A percentile compares a stretch with the other conserved stretches of the same genome.
Conservation (phyloP, 441 rosid genomes). For the Mallotus japonicus region DNA sequence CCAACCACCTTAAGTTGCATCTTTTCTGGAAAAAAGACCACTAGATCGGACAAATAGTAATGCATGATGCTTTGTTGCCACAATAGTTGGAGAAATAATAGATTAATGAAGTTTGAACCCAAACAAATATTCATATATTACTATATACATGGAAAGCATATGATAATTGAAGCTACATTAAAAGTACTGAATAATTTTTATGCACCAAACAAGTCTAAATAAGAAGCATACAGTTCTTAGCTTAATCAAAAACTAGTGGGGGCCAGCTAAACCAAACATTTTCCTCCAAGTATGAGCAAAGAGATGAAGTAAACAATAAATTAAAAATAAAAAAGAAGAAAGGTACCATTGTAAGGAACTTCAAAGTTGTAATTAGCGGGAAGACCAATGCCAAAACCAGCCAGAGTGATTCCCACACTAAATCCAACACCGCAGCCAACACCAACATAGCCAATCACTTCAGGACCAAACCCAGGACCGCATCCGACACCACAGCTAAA, state of each 20-base stretch:
- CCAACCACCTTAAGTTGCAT: constrained; percentile 40
- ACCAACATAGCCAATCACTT: constrained; percentile 85
- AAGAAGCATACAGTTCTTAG: neutral
- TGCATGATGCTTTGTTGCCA: constrained; percentile 46
- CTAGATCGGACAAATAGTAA: constrained; percentile 31
- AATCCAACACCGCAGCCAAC: constrained; percentile 94
- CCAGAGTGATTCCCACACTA: constrained; percentile 78
- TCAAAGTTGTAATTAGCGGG: constrained; percentile 65
- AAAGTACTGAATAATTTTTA: neutral
- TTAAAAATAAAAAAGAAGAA: neutral
- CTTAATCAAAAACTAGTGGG: neutral
- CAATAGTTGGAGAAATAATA: constrained; percentile 38
- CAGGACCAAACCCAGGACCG: constrained; percentile 98
- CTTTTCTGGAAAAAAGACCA: constrained; percentile 33
- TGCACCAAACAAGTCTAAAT: neutral
- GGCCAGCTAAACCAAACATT: neutral
- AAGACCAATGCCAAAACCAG: constrained; percentile 87
- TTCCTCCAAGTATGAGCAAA: neutral
- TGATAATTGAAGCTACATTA: neutral
- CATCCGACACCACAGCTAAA: constrained; percentile 92
- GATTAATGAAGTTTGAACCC: constrained; percentile 4
- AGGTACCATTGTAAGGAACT: constrained; percentile 56
- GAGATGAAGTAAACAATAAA: neutral
- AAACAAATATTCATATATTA: neutral
- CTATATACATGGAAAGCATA: neutral